phyloP scores from a whole-genome alignment of 1,284 basidiomycete genomes.

The Ceratobasidium sp. region DNA sequence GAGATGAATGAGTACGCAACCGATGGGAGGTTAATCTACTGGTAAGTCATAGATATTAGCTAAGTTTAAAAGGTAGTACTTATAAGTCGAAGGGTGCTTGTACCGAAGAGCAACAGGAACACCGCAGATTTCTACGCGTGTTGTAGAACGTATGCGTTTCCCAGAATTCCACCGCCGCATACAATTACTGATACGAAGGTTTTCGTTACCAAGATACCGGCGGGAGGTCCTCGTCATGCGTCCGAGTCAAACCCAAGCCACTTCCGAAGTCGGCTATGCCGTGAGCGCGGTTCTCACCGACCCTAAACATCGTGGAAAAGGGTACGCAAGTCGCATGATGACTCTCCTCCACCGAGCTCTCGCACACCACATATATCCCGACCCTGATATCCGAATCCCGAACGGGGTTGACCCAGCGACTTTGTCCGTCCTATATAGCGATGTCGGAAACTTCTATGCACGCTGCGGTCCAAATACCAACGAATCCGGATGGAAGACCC shows the following conservation, averaged over 20 bases:
- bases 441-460: conserved; percentile 71
- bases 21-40: background rate
- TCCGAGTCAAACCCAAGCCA: background rate
- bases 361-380: conserved; percentile 50
- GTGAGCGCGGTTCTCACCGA: background rate
- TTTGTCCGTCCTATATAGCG: conserved; percentile 74
- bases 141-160: background rate
- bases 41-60: background rate
- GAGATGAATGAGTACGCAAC: background rate
- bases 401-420: conserved; percentile 48
- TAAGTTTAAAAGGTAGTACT: background rate
- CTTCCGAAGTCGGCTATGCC: background rate
- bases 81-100: background rate
- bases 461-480: conserved; percentile 59
- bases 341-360: background rate
- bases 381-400: conserved; percentile 50
- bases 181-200: background rate
- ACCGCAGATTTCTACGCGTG: background rate
- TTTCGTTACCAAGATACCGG: background rate
- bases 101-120: background rate
- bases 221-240: background rate
- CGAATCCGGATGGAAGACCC: conserved; percentile 65
- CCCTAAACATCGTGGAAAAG: background rate
- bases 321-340: background rate
- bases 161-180: background rate